Conservation (phyloP, 352 stramenopile species). For the Phytophthora syringae region DNA sequence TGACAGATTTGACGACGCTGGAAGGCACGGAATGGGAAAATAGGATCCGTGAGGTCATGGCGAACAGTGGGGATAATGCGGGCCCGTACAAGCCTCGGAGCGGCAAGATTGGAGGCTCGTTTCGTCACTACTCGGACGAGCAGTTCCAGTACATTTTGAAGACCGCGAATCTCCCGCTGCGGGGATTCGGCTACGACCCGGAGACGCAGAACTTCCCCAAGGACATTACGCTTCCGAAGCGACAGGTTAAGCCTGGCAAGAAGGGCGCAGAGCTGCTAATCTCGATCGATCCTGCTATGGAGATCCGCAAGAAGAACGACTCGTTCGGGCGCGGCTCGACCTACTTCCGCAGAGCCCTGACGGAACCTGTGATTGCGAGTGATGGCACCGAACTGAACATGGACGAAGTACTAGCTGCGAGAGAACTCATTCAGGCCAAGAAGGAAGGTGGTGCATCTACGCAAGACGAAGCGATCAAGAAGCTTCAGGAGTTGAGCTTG, state of each 20-base stretch:
- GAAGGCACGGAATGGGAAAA: conserved; percentile 82
- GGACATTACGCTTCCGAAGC: conserved; percentile 72
- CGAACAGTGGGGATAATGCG: conserved; percentile 59
- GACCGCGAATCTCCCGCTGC: conserved; percentile 75
- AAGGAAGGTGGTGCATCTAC: conserved; percentile 29
- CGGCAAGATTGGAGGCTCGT: conserved; percentile 86
- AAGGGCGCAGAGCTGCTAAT: conserved; percentile 59
- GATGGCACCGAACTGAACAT: conserved; percentile 87
- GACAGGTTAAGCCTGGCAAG: conserved; percentile 83
- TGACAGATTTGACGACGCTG: conserved; percentile 61
- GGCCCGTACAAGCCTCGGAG: conserved; percentile 86
- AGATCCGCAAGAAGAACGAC: conserved; percentile 85
- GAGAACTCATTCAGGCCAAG: conserved; percentile 44
- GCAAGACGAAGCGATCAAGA: conserved; percentile 30
- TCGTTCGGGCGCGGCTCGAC: conserved; percentile 80
- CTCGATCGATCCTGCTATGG: conserved; percentile 60
- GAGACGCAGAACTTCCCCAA: conserved; percentile 81
- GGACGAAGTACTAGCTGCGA: conserved; percentile 75
- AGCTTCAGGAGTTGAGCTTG: conserved; percentile 22
- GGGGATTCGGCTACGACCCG: conserved; percentile 88
- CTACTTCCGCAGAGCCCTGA: conserved; percentile 79
- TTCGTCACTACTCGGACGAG: conserved; percentile 82
- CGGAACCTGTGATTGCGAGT: conserved; percentile 78
- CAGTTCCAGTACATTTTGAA: conserved; percentile 88
- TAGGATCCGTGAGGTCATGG: conserved; percentile 70